These are phyloP conservation scores for Ananas comosus DNA, from an alignment of 176 grass and related monocot species.

Conservation along the genomic window DNA sequence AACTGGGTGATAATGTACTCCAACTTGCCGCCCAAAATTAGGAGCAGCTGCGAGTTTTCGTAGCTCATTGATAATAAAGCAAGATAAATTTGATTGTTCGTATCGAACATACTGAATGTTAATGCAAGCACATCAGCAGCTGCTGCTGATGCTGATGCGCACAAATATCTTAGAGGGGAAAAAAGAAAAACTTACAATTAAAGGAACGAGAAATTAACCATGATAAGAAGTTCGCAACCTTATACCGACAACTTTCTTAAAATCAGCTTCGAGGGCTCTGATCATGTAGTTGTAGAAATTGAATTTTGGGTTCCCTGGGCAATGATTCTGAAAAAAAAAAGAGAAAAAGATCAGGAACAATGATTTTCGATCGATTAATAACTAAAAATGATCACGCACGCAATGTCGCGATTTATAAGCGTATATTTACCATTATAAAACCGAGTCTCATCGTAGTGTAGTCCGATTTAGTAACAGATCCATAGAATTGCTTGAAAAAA, in stretches of 20 bases:
- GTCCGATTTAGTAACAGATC: slow-evolving; percentile 48
- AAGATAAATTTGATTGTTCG: neutral
- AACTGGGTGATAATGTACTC: slow-evolving; percentile 78
- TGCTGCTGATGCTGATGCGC: no score
- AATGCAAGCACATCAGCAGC: no score
- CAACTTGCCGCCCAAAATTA: slow-evolving; percentile 64
- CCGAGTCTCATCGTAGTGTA: slow-evolving; percentile 72
- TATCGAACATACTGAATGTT: no score
- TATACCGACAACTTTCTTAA: slow-evolving; percentile 19
- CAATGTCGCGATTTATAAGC: neutral
- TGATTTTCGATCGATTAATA: neutral
- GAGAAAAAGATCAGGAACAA: neutral
- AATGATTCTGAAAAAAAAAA: slow-evolving; percentile 3
- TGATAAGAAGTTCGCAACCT: neutral
- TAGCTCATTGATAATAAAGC: neutral
- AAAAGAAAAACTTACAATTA: slow-evolving; percentile 48
- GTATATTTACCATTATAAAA: slow-evolving; percentile 53
- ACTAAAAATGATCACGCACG: neutral
- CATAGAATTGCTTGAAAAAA: slow-evolving; percentile 85
- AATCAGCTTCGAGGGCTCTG: slow-evolving; percentile 11
- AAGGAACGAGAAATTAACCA: slow-evolving; percentile 36
- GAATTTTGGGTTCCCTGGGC: neutral
- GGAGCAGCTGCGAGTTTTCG: slow-evolving; percentile 27
- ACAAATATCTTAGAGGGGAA: neutral
- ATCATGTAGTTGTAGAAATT: slow-evolving; percentile 14